Conservation (phyloP, 1,284 basidiomycete species). For the Ceratobasidium sp. region DNA sequence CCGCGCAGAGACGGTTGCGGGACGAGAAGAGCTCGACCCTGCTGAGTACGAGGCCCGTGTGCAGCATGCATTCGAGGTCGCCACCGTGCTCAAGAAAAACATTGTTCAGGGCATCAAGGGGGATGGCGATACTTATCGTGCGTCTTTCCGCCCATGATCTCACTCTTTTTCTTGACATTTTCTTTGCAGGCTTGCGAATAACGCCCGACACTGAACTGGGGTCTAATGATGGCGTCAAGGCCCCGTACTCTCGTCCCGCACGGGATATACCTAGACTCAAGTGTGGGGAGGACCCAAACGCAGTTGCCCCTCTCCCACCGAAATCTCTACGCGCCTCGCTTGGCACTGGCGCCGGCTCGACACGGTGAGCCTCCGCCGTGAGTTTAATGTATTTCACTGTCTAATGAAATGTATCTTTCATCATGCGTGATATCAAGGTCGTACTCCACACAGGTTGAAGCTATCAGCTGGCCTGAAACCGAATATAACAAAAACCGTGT, state of each 20-base stretch:
- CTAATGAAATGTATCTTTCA: slow-evolving; percentile 28
- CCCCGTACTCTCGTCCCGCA: slow-evolving; percentile 51
- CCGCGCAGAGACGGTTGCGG: slow-evolving; percentile 63
- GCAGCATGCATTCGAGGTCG: slow-evolving; percentile 69
- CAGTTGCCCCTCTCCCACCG: slow-evolving; percentile 23
- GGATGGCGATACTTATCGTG: slow-evolving; percentile 68
- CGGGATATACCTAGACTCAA: slow-evolving; percentile 32
- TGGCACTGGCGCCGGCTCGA: slow-evolving; percentile 11
- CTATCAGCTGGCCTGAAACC: not conserved
- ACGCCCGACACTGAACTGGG: slow-evolving; percentile 79
- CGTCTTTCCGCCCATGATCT: slow-evolving; percentile 48
- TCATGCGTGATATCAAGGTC: not conserved
- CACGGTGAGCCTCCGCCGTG: slow-evolving; percentile 13
- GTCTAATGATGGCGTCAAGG: slow-evolving; percentile 75
- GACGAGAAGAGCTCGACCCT: slow-evolving; percentile 59
- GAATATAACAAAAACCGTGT: slow-evolving; percentile 27
- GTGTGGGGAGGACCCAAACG: slow-evolving; percentile 42
- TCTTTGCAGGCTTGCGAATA: slow-evolving; percentile 65
- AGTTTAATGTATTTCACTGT: not conserved
- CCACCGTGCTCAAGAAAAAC: slow-evolving; percentile 73
- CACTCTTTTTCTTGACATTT: slow-evolving; percentile 9
- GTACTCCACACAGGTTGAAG: slow-evolving; percentile 12
- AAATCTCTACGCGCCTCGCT: slow-evolving; percentile 2
- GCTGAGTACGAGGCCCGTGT: slow-evolving; percentile 64
- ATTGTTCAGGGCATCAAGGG: slow-evolving; percentile 73